phyloP scores from a whole-genome alignment of 1,284 basidiomycete species.

The Farysia itapuensis region DNA sequence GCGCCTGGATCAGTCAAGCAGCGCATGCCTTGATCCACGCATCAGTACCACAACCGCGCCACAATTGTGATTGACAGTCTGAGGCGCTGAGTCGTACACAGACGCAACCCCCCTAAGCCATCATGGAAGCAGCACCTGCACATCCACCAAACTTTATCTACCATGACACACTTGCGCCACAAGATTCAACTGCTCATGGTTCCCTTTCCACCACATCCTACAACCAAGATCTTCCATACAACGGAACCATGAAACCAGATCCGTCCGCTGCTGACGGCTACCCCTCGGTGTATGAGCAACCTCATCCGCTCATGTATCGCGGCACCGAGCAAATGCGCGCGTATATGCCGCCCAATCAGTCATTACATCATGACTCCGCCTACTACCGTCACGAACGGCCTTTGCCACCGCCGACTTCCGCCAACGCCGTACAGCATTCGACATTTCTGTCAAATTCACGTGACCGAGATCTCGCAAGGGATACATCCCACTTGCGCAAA shows the following conservation, averaged over 20 bases:
- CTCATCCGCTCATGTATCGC: not conserved
- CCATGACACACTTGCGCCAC: not conserved
- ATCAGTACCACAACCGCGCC: not conserved
- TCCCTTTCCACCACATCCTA: not conserved
- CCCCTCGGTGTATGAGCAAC: not conserved
- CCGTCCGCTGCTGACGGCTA: not conserved
- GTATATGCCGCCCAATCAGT: not conserved
- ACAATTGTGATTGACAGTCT: not conserved
- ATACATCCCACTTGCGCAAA: not conserved
- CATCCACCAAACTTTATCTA: not conserved
- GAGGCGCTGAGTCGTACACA: not conserved
- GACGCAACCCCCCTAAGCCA: not conserved
- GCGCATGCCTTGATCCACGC: no score
- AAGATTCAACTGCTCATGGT: not conserved
- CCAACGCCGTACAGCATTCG: not conserved
- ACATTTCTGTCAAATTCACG: not conserved
- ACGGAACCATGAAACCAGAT: not conserved
- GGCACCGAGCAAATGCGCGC: not conserved
- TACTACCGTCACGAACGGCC: not conserved
- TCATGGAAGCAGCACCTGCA: not conserved
- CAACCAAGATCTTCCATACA: not conserved
- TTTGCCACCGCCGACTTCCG: no score
- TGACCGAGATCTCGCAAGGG: not conserved
- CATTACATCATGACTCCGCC: not conserved
- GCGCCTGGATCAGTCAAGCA: no score